phyloP scores from a whole-genome alignment of 805 yeast genomes.

The Hanseniaspora vineae region DNA sequence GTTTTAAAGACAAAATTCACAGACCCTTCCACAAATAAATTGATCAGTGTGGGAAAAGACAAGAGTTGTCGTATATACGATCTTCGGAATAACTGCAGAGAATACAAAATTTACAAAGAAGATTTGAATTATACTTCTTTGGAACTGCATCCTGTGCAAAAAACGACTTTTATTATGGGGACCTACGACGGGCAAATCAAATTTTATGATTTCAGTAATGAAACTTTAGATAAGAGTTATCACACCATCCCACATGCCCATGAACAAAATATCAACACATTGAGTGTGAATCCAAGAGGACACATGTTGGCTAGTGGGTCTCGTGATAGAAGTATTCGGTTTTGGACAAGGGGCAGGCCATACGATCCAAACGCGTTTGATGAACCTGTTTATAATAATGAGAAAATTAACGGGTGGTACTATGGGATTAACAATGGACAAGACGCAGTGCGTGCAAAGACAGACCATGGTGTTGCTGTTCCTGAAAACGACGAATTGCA shows the following conservation, averaged over 20 bases:
- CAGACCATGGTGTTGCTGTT: constrained; percentile 23
- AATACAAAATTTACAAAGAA: constrained; percentile 58
- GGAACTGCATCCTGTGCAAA: constrained; percentile 88
- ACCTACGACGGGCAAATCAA: constrained; percentile 80
- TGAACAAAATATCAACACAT: constrained; percentile 79
- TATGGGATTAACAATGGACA: constrained; percentile 28
- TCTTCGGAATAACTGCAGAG: constrained; percentile 64
- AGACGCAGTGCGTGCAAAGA: constrained; percentile 23
- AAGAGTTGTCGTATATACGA: constrained; percentile 81
- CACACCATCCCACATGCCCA: constrained; percentile 83
- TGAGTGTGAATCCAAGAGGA: constrained; percentile 91
- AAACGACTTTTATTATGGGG: constrained; percentile 68
- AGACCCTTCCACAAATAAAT: constrained; percentile 47
- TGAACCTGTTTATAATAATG: constrained; percentile 68
- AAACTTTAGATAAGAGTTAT: constrained; percentile 25
- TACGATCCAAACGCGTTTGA: constrained; percentile 72
- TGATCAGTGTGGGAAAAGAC: constrained; percentile 78
- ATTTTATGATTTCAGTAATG: constrained; percentile 38
- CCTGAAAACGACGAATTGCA: constrained; percentile 10
- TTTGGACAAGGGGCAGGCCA: constrained; percentile 92
- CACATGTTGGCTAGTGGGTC: constrained; percentile 87
- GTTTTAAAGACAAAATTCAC: constrained; percentile 41
- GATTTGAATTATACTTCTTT: constrained; percentile 77
- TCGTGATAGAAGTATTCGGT: constrained; percentile 80
- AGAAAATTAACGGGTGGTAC: constrained; percentile 45